Evolutionary conservation across 1,284 basidiomycete species (phyloP), one percentile per base, ranked within the genome.

Genomic region (Gomphus sp.): DNA sequence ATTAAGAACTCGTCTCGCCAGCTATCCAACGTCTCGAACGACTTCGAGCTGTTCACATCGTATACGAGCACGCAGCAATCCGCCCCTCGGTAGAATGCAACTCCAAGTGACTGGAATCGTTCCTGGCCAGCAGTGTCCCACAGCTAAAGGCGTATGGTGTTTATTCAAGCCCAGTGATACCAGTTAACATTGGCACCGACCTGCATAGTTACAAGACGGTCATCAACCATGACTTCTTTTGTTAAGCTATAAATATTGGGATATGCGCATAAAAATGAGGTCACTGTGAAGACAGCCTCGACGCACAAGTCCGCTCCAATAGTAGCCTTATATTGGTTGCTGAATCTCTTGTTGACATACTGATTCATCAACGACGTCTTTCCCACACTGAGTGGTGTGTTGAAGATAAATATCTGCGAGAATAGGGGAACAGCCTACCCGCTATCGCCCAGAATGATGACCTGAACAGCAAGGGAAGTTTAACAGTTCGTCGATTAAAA

Each of bases 361-460:
- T 99, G 97, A 80, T 98, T 99, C 97, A 99, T 99, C 68, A 99
- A 85, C 47, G 96, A 99, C 53, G 96, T 99, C 89, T 99, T 99
- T 56, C 96, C 97, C 72, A 99, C 97, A 62, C 96, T 97, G 69
- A 41, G 28, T 56, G n/a, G 9, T 5, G 70, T 65, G 67, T 66
- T 43, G 11, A 34, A 56, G 47, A 66, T 56, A 58, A 47, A 60
- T 52, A 31, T 34, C 12, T 16, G 49, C 47, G 49, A 45, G 51
- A 52, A 48, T 25, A 37, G 50, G 52, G 44, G 51, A 47, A 41
- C 31, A 49, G 28, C 91, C 64, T 69, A 95, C 93, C 94, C 94
- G 72, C 92, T 95, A 80, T 98, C 95, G 66, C 94, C 94, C 64
- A 98, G 87, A 72, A 98, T 98, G 77, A 98, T 98, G 73, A 96